Conservation (phyloP, 495 filamentous ascomycete genomes). For the Lasiosphaeris hirsuta region DNA sequence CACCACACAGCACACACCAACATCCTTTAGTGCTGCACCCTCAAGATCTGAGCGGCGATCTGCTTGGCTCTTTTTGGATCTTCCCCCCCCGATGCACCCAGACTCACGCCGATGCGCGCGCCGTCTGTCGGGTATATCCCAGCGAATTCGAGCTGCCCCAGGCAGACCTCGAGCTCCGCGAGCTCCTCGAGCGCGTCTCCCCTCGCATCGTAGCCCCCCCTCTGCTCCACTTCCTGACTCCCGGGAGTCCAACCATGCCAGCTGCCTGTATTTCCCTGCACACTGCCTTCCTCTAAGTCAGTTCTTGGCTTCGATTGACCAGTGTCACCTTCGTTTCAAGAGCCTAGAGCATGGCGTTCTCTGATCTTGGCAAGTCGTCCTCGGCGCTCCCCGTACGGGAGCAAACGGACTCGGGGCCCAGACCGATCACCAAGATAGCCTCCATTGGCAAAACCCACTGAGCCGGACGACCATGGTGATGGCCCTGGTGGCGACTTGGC, state of each 20-base stretch:
- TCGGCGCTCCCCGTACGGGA: conserved; percentile 1
- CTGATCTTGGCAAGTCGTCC: conserved; percentile 25
- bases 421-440: neutral
- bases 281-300: neutral
- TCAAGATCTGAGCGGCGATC: neutral
- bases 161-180: neutral
- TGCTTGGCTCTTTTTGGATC: neutral
- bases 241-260: neutral
- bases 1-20: neutral
- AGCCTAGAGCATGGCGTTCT: conserved; percentile 16
- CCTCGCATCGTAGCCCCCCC: neutral
- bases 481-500: conserved; percentile 1
- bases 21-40: neutral
- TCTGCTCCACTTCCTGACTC: neutral
- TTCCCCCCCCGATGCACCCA: neutral
- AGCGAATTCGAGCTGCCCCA: no score
- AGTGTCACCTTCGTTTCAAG: conserved; percentile 34
- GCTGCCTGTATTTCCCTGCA: neutral
- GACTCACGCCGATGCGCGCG: neutral
- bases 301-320: neutral
- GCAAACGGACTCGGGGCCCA: neutral
- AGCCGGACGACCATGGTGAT: no score
- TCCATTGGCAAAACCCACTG: neutral
- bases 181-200: neutral
- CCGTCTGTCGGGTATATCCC: no score